Percentiles rank a stretch among this genome's conserved stretches.
Evolutionary conservation across 2,329 filamentous ascomycete species (phyloP).

Genomic region (Arthroderma uncinatum): DNA sequence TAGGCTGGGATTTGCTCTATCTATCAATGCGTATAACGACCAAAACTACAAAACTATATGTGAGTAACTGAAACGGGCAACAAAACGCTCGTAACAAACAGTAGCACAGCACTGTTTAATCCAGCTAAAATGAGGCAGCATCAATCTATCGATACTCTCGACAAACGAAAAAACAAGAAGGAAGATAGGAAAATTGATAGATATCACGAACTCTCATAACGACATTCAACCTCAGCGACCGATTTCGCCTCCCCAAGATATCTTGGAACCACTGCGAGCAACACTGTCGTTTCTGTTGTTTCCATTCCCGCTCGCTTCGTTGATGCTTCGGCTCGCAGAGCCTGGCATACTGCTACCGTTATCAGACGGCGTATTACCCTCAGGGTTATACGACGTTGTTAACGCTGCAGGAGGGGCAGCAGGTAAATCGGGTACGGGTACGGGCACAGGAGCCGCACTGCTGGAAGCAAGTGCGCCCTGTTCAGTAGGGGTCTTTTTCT

Average conservation of each 20-base stretch:
- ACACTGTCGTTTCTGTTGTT: slow-evolving; percentile 12
- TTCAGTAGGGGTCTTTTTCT: slow-evolving; percentile 14
- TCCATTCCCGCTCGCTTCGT: background rate
- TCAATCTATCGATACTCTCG: background rate
- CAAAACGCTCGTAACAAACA: slow-evolving; percentile 1
- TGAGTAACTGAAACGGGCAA: background rate
- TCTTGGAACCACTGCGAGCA: slow-evolving; percentile 20
- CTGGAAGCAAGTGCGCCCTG: background rate
- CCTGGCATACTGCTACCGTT: slow-evolving; percentile 11
- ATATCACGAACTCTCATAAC: background rate
- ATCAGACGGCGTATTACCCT: background rate
- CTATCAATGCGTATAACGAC: background rate
- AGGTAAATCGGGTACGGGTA: background rate
- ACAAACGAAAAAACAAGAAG: background rate
- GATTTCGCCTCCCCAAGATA: slow-evolving; percentile 35
- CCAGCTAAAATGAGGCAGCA: background rate
- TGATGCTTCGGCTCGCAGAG: slow-evolving; percentile 13
- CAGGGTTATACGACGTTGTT: background rate
- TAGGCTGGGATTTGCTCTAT: background rate
- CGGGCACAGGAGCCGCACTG: background rate
- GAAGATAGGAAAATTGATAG: background rate
- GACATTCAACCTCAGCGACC: slow-evolving; percentile 14
- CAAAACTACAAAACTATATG: background rate
- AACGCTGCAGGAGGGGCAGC: background rate
- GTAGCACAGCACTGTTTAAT: slow-evolving; percentile 1